These are phyloP conservation scores for Tylopilus sp. DNA, from an alignment of 768 basidiomycete genomes.

Conservation along the genomic window DNA sequence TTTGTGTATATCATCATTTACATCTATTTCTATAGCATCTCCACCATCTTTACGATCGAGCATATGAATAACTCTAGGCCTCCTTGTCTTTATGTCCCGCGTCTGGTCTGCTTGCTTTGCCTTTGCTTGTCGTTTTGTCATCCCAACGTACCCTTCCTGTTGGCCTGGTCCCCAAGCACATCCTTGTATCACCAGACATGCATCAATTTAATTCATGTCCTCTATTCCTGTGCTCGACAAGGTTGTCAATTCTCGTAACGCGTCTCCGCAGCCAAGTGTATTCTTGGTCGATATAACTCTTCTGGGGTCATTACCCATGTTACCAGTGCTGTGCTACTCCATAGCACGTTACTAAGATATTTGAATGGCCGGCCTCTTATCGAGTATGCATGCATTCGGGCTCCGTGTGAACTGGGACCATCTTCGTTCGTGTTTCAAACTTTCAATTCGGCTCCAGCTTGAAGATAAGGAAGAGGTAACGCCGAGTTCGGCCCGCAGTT, in stretches of 20 bases:
- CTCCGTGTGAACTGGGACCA: too few relatives aligned
- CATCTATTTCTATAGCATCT: constrained; percentile 34
- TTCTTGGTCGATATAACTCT: too few relatives aligned
- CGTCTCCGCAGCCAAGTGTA: constrained; percentile 7
- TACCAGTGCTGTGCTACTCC: too few relatives aligned
- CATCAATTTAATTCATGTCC: constrained; percentile 29
- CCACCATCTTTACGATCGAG: constrained; percentile 23
- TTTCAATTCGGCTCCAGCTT: too few relatives aligned
- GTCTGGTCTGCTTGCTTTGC: constrained; percentile 29
- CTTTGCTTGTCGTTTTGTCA: constrained; percentile 28
- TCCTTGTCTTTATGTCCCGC: constrained; percentile 18
- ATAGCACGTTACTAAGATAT: too few relatives aligned
- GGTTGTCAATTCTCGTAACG: constrained; percentile 1
- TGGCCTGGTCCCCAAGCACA: constrained; percentile 27
- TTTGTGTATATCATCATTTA: constrained; percentile 33
- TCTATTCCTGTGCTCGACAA: constrained; percentile 1
- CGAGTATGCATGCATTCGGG: too few relatives aligned
- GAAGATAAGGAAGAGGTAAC: too few relatives aligned
- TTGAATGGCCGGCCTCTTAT: too few relatives aligned
- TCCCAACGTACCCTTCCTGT: constrained; percentile 22
- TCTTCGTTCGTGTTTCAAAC: too few relatives aligned
- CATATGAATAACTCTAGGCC: constrained; percentile 18
- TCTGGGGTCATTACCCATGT: too few relatives aligned
- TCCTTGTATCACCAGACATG: constrained; percentile 32
- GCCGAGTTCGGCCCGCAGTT: too few relatives aligned